These are phyloP conservation scores for Fusarium compactum DNA, from an alignment of 2,329 filamentous ascomycete genomes.

Conservation along the genomic window DNA sequence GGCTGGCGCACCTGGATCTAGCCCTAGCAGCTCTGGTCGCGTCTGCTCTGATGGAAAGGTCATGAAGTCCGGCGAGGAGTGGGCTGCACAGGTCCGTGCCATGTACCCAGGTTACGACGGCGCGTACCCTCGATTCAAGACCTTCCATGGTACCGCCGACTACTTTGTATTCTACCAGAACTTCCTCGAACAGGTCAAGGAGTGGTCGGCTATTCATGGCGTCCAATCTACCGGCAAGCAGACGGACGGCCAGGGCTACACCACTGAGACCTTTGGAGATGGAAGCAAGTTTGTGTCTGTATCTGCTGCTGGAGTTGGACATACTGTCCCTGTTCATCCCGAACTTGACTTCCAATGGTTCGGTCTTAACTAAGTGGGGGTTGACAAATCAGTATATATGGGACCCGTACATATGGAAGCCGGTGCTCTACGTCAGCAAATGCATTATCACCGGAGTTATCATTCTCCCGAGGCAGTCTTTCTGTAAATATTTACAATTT, in stretches of 20 bases:
- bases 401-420: not conserved
- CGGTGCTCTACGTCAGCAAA: not conserved
- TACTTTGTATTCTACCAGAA: slow-evolving; percentile 12
- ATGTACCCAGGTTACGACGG: slow-evolving; percentile 18
- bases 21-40: slow-evolving; percentile 10
- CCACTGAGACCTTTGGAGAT: slow-evolving; percentile 6
- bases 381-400: not conserved
- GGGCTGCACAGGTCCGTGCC: slow-evolving; percentile 1
- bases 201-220: slow-evolving; percentile 8
- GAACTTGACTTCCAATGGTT: slow-evolving; percentile 23
- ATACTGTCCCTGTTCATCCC: slow-evolving; percentile 1
- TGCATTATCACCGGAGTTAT: not conserved
- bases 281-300: slow-evolving; percentile 14
- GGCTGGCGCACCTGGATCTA: slow-evolving; percentile 10
- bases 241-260: not conserved
- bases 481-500: not conserved
- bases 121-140: slow-evolving; percentile 8
- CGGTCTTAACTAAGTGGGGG: not conserved
- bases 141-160: slow-evolving; percentile 7
- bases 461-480: not conserved
- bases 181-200: slow-evolving; percentile 19
- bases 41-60: slow-evolving; percentile 10
- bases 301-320: slow-evolving; percentile 13
- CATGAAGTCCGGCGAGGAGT: not conserved
- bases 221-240: slow-evolving; percentile 3